Evolutionary conservation across 371 early-diverging fungal genomes (phyloP).

Genomic region (Vairimorpha necatrix): DNA sequence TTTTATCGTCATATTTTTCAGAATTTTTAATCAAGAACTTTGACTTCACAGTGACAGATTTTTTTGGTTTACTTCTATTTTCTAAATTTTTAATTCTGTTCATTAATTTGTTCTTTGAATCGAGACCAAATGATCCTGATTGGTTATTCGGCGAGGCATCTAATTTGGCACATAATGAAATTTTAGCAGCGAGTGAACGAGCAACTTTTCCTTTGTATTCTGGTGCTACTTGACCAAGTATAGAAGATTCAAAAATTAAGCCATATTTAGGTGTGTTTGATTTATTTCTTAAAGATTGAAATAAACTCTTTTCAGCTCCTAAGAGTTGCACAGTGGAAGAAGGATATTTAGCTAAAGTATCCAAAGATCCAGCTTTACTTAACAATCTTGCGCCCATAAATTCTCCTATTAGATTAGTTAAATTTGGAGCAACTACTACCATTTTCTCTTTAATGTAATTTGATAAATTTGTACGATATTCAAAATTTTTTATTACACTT

Average conservation of each 20-base stretch:
- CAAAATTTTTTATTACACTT: constrained; percentile 75
- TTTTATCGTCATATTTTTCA: constrained; percentile 26
- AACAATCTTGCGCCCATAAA: constrained; percentile 81
- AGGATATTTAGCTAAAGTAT: constrained; percentile 80
- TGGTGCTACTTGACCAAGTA: constrained; percentile 76
- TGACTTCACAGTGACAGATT: constrained; percentile 7
- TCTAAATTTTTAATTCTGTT: constrained; percentile 37
- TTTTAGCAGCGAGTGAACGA: constrained; percentile 80
- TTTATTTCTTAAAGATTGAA: constrained; percentile 84
- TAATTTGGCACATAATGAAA: constrained; percentile 78
- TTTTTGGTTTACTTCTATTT: constrained; percentile 10
- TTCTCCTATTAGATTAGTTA: constrained; percentile 80
- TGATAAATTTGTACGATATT: constrained; percentile 76
- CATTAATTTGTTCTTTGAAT: constrained; percentile 19
- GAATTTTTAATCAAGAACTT: constrained; percentile 17
- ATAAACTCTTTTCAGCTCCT: constrained; percentile 92
- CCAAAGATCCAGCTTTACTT: constrained; percentile 79
- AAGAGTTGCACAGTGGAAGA: constrained; percentile 88
- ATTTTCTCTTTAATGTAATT: constrained; percentile 80
- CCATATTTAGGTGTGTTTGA: constrained; percentile 92
- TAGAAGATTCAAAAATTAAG: constrained; percentile 78
- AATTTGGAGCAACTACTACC: constrained; percentile 82
- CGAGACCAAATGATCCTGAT: constrained; percentile 17
- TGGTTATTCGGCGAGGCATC: constrained; percentile 71
- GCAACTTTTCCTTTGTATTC: constrained; percentile 84